A percentile compares a stretch with the other conserved stretches of the same genome.
Evolutionary conservation across 352 stramenopile genomes (phyloP).

Genomic region (Globisporangium parvum): DNA sequence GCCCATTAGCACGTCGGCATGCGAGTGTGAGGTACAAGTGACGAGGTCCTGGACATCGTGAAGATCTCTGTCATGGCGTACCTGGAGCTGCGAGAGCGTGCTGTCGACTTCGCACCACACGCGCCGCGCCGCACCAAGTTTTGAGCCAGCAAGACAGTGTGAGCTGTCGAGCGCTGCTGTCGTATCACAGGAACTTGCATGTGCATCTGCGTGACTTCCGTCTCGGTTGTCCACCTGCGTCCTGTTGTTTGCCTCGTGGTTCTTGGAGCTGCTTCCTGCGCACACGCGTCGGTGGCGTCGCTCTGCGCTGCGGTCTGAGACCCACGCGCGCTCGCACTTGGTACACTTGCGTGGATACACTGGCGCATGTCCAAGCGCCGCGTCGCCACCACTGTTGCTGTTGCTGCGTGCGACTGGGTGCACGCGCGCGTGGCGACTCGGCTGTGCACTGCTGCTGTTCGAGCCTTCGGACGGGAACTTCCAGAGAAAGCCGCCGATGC

Average conservation of each 20-base stretch:
- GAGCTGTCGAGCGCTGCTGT: not conserved
- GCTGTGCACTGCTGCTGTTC: slow-evolving; percentile 13
- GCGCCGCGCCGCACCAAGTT: slow-evolving; percentile 28
- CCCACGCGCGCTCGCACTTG: slow-evolving; percentile 26
- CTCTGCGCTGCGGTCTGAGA: slow-evolving; percentile 26
- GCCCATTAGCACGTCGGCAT: not conserved
- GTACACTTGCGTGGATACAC: slow-evolving; percentile 29
- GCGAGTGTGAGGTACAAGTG: too few relatives aligned
- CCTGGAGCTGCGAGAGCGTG: slow-evolving; percentile 31
- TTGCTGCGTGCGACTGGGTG: not conserved
- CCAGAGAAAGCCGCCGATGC: slow-evolving; percentile 38
- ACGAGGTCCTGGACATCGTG: not conserved
- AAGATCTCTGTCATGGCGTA: not conserved
- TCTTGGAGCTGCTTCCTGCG: not conserved
- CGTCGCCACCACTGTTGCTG: not conserved
- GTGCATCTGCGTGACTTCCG: not conserved
- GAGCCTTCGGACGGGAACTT: slow-evolving; percentile 69
- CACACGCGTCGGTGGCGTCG: slow-evolving; percentile 19
- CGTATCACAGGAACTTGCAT: not conserved
- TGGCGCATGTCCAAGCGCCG: not conserved
- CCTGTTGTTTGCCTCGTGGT: not conserved
- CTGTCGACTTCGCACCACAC: slow-evolving; percentile 54
- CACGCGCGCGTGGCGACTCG: not conserved
- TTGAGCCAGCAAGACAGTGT: slow-evolving; percentile 1
- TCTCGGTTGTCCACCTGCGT: not conserved